These are phyloP conservation scores for Primulina eburnea DNA, from an alignment of 257 asterid species.

Conservation along the genomic window DNA sequence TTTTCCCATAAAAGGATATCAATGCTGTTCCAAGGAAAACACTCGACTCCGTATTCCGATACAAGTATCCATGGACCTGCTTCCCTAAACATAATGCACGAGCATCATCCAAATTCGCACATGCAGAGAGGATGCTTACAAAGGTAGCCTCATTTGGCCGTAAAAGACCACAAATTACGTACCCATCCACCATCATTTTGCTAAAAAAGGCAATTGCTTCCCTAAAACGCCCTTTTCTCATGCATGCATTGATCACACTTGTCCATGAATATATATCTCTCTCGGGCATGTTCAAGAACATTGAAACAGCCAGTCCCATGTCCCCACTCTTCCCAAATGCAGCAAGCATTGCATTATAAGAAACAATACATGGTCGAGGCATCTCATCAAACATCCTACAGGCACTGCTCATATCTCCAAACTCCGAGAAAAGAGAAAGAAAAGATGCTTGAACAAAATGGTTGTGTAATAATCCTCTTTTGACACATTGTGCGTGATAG, in stretches of 20 bases:
- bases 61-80: conserved; percentile 73
- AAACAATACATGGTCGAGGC: conserved; percentile 55
- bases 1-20: conserved; percentile 72
- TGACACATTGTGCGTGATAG: conserved; percentile 57
- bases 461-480: conserved; percentile 61
- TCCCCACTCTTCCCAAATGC: conserved; percentile 63
- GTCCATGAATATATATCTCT: conserved; percentile 89
- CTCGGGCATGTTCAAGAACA: conserved; percentile 49
- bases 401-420: conserved; percentile 47
- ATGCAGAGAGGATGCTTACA: conserved; percentile 63
- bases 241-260: conserved; percentile 61
- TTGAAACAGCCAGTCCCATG: conserved; percentile 46
- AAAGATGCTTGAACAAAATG: conserved; percentile 73
- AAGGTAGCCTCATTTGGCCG: conserved; percentile 87
- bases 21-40: conserved; percentile 60
- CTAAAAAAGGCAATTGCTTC: conserved; percentile 52
- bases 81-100: conserved; percentile 59
- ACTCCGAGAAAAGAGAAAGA: conserved; percentile 44
- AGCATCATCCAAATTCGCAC: conserved; percentile 49
- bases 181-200: conserved; percentile 59
- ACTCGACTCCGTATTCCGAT: conserved; percentile 47
- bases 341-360: conserved; percentile 70
- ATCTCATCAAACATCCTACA: conserved; percentile 63
- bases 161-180: conserved; percentile 37
- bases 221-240: conserved; percentile 40